A percentile compares a stretch with the other conserved stretches of the same genome.
Evolutionary conservation across 345 rosid species (phyloP).

Genomic region (Linum trigynum): DNA sequence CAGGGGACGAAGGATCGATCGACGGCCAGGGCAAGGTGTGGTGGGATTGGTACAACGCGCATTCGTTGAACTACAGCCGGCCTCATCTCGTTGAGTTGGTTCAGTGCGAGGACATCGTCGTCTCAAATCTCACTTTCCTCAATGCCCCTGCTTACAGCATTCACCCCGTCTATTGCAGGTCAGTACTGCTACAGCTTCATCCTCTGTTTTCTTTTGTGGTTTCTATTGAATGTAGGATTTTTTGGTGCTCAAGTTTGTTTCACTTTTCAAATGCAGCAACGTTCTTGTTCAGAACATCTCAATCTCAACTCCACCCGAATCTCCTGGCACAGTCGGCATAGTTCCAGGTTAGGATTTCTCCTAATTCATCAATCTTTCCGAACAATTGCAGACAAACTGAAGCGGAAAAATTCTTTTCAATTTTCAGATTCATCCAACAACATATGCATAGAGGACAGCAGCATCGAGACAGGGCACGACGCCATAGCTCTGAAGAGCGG

Average conservation of each 20-base stretch:
- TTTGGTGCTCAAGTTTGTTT: not conserved
- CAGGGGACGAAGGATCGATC: slow-evolving; percentile 83
- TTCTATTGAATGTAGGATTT: too few relatives aligned
- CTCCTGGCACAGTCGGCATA: slow-evolving; percentile 62
- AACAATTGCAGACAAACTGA: too few relatives aligned
- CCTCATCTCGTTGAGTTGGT: slow-evolving; percentile 81
- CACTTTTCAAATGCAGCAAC: slow-evolving; percentile 30
- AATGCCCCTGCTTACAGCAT: slow-evolving; percentile 74
- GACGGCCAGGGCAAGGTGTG: slow-evolving; percentile 85
- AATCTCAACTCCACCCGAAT: slow-evolving; percentile 42
- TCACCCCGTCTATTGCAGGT: slow-evolving; percentile 92
- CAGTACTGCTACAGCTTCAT: not conserved
- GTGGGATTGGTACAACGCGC: slow-evolving; percentile 73
- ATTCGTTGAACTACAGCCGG: slow-evolving; percentile 67
- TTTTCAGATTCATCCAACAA: slow-evolving; percentile 74
- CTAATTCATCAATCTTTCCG: too few relatives aligned
- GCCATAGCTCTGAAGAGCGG: slow-evolving; percentile 80
- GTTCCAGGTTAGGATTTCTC: slow-evolving; percentile 21
- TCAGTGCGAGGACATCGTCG: slow-evolving; percentile 46
- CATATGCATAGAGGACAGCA: slow-evolving; percentile 78
- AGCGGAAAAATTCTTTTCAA: too few relatives aligned
- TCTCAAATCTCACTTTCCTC: slow-evolving; percentile 72
- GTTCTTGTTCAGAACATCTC: slow-evolving; percentile 53
- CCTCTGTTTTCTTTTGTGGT: too few relatives aligned
- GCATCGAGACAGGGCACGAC: slow-evolving; percentile 60